Base-by-base conservation (phyloP, 2,329 filamentous ascomycete genomes). In the Tympanopsis confertula region DNA sequence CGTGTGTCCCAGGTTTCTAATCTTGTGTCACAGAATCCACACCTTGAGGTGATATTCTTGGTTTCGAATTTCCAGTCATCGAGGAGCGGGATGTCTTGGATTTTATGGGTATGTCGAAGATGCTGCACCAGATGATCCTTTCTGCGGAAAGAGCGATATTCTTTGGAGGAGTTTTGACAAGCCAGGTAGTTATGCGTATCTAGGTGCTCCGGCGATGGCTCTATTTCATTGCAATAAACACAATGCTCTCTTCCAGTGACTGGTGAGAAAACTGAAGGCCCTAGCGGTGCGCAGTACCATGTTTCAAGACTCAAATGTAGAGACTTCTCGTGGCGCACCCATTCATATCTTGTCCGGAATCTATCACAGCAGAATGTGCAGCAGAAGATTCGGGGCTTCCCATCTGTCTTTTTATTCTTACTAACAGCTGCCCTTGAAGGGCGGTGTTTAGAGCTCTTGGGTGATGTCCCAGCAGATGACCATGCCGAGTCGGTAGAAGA, bases 251-350 rank as follows among this genome's bases (percentile, higher is more conserved):
- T 51, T 4, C 62, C 63, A n/a, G 62, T 26, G 7, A n/a, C 7
- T 10, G 22, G 22, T n/a, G n/a, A n/a, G 22, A 26, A 26, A 26
- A 26, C 22, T 61, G 4, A 57, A 48, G 35, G 62, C 58, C 5
- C 66, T 54, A 3, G 65, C 51, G 2, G 62, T 57, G 3, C 53
- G 62, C 38, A 59, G 60, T 41, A 61, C 59, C 22, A 62, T 41
- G n/a, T 52, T 57, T 17, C 38, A 5, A 39, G 62, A 42, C 45
- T 62, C 57, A 5, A 61, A 43, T 12, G 58, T 55, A 39, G 61
- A 59, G 38, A 19, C n/a, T 30, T 35, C 41, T 63, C 59, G 40
- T 63, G 59, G 22, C 59, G 44, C 20, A 39, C 36, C 42, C 42
- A 44, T 15, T 44, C 42, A 20, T 44, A 39, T 14, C 42, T 44